Evolutionary conservation across 1,284 basidiomycete genomes (phyloP).

Genomic region (Pseudozyma hubeiensis): DNA sequence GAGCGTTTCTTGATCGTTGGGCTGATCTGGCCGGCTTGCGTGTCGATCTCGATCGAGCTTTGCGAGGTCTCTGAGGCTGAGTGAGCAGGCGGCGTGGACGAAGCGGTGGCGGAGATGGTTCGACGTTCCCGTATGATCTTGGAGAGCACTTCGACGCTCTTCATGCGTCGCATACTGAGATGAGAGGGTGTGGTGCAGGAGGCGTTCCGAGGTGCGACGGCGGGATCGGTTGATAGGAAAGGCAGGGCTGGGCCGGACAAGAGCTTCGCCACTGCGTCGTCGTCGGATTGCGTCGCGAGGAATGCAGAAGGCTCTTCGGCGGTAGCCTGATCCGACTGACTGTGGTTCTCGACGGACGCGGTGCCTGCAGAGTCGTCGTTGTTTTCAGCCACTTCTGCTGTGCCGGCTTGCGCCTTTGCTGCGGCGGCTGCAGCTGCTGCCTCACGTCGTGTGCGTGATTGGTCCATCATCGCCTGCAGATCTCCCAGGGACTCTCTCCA

Average conservation of each 20-base stretch:
- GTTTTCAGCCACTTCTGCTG: background rate
- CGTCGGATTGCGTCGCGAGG: background rate
- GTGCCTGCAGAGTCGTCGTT: background rate
- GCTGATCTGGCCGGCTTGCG: conserved; percentile 22
- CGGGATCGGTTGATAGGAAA: conserved; percentile 44
- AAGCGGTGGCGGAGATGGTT: conserved; percentile 7
- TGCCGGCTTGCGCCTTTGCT: background rate
- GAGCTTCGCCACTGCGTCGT: conserved; percentile 26
- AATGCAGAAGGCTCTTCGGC: background rate
- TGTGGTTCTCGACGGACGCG: background rate
- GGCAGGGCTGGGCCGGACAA: conserved; percentile 36
- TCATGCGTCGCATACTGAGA: conserved; percentile 45
- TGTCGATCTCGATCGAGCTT: conserved; percentile 9
- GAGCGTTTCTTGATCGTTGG: conserved; percentile 26
- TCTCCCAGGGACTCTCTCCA: conserved; percentile 45
- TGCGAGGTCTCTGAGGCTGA: background rate
- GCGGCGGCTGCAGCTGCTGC: conserved; percentile 13
- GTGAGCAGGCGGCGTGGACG: background rate
- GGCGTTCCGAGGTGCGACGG: conserved; percentile 45
- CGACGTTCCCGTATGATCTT: conserved; percentile 39
- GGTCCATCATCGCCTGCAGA: conserved; percentile 44
- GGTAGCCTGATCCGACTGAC: background rate
- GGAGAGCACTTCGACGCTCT: conserved; percentile 49
- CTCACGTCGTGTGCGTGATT: conserved; percentile 24
- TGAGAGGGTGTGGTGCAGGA: conserved; percentile 37